These are phyloP conservation scores for Starmerella bombi DNA, from an alignment of 805 yeast genomes.

Conservation along the genomic window DNA sequence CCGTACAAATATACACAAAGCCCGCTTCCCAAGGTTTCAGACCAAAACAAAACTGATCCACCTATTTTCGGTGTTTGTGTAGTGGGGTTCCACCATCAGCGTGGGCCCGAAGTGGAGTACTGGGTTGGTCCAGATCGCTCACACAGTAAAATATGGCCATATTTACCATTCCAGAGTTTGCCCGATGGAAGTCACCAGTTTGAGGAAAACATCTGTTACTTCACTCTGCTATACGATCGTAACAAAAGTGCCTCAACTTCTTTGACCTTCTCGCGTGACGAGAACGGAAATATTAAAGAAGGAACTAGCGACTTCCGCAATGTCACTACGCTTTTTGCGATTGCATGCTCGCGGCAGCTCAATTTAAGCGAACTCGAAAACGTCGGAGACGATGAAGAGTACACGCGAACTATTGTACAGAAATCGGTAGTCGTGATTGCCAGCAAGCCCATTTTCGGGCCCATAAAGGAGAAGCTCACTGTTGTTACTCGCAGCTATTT, in stretches of 20 bases:
- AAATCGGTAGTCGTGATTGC: conserved; percentile 81
- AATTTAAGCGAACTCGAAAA: conserved; percentile 45
- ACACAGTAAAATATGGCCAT: conserved; percentile 53
- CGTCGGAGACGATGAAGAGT: conserved; percentile 38
- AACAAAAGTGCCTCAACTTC: conserved; percentile 35
- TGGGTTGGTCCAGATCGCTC: conserved; percentile 48
- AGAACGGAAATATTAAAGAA: conserved; percentile 31
- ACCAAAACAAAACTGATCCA: conserved; percentile 1
- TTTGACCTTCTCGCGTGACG: conserved; percentile 28
- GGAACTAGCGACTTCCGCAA: conserved; percentile 30
- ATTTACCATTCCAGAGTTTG: conserved; percentile 82
- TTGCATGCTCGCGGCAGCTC: conserved; percentile 83
- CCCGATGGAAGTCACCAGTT: conserved; percentile 94
- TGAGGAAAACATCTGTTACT: conserved; percentile 86
- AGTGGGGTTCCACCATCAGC: conserved; percentile 79
- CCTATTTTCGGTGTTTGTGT: conserved; percentile 71
- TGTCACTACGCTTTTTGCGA: conserved; percentile 74
- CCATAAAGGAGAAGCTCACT: conserved; percentile 77
- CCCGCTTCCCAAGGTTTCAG: conserved; percentile 5
- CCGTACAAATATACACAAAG: conserved; percentile 14
- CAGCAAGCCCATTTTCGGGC: conserved; percentile 70
- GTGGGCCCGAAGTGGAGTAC: conserved; percentile 93
- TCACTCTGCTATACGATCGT: conserved; percentile 65
- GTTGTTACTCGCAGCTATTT: conserved; percentile 81
- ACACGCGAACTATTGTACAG: conserved; percentile 79